Conservation (phyloP, 2,329 filamentous ascomycete genomes). For the Tolypocladium paradoxum region DNA sequence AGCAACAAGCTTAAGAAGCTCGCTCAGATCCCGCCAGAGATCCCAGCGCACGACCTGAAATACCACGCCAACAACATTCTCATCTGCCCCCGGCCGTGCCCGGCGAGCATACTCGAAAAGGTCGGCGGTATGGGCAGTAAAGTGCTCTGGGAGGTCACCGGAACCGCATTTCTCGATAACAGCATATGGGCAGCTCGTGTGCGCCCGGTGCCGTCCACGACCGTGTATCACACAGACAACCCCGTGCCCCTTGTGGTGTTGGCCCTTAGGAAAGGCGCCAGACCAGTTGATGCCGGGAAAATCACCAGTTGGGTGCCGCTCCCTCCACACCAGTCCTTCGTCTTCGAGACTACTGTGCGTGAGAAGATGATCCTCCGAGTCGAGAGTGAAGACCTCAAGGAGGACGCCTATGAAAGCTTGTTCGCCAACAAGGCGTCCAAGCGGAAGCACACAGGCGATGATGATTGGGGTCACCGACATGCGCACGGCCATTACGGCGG, state of each 20-base stretch:
- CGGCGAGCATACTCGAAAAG: conserved; percentile 62
- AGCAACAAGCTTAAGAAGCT: conserved; percentile 62
- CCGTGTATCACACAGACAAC: conserved; percentile 70
- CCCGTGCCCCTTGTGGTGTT: conserved; percentile 70
- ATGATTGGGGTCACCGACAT: conserved; percentile 24
- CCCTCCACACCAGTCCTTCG: conserved; percentile 55
- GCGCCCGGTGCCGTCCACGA: conserved; percentile 56
- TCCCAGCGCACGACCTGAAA: conserved; percentile 62
- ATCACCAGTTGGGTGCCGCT: conserved; percentile 80
- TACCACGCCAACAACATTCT: conserved; percentile 83
- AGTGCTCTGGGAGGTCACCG: conserved; percentile 74
- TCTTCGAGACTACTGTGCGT: conserved; percentile 73
- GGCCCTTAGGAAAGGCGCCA: conserved; percentile 63
- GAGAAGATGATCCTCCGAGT: conserved; percentile 79
- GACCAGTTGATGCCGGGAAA: conserved; percentile 67
- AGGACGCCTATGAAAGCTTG: conserved; percentile 53
- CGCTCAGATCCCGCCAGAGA: conserved; percentile 50
- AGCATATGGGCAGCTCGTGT: conserved; percentile 81
- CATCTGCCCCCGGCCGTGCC: conserved; percentile 70
- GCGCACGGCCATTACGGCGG: conserved; percentile 22
- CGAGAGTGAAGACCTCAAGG: conserved; percentile 55
- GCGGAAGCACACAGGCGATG: conserved; percentile 45
- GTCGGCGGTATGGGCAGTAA: conserved; percentile 80
- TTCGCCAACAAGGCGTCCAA: conserved; percentile 51
- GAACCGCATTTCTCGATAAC: conserved; percentile 63